Conservation (phyloP, 164 flowering plant species). For the Dillenia turbinata region DNA sequence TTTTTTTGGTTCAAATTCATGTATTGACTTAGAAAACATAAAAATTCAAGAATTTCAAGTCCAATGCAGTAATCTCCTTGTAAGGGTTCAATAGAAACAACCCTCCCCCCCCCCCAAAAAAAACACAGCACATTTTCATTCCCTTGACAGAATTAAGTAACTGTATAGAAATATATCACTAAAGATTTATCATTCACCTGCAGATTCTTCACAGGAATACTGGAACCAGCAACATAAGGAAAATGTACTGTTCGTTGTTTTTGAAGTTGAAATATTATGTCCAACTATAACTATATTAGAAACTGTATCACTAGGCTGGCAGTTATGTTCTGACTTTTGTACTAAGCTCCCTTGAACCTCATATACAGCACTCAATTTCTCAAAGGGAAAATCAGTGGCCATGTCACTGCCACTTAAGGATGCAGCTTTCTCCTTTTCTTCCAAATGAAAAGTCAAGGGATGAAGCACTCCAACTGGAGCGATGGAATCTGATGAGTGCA, state of each 20-base stretch:
- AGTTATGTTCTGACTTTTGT: slow-evolving; percentile 18
- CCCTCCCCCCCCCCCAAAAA: no score
- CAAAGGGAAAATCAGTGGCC: slow-evolving; percentile 12
- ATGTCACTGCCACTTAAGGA: slow-evolving; percentile 15
- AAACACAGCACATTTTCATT: no score
- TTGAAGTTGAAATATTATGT: slow-evolving; percentile 43
- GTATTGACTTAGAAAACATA: not conserved
- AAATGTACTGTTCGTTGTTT: slow-evolving; percentile 43
- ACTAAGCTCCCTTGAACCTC: slow-evolving; percentile 60
- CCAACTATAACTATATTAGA: slow-evolving; percentile 18
- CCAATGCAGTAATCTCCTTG: slow-evolving; percentile 1
- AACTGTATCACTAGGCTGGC: slow-evolving; percentile 20
- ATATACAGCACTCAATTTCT: slow-evolving; percentile 32
- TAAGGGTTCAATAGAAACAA: no score
- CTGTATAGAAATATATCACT: not conserved
- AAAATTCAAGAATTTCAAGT: not conserved
- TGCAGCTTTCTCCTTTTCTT: slow-evolving; percentile 34
- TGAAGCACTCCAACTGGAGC: slow-evolving; percentile 93
- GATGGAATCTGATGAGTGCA: slow-evolving; percentile 79
- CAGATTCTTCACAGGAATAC: slow-evolving; percentile 39
- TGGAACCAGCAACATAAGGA: slow-evolving; percentile 80
- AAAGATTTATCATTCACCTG: slow-evolving; percentile 34
- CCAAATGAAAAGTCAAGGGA: slow-evolving; percentile 82
- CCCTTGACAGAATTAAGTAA: not conserved
- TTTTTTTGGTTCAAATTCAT: no score